phyloP scores from a whole-genome alignment of 495 filamentous ascomycete genomes.

The Extremus antarcticus region DNA sequence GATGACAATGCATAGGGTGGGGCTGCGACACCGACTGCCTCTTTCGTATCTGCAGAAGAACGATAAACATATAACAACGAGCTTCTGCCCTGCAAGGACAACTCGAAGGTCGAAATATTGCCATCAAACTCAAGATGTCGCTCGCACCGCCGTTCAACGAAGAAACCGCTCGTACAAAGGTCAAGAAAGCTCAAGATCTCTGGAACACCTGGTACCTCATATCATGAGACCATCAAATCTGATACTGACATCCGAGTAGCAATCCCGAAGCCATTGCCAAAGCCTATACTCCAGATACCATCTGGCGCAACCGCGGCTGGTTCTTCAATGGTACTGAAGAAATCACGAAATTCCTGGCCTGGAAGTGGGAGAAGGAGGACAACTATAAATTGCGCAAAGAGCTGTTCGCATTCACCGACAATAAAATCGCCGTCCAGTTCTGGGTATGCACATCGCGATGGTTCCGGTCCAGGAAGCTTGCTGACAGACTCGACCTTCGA shows the following conservation, averaged over 20 bases:
- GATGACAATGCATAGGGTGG: too few relatives aligned
- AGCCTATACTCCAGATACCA: constrained; percentile 64
- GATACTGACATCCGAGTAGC: constrained; percentile 28
- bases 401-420: constrained; percentile 63
- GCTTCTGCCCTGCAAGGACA: too few relatives aligned
- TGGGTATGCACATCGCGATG: too few relatives aligned
- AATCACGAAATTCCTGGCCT: constrained; percentile 60
- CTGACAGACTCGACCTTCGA: neutral
- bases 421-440: constrained; percentile 79
- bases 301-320: constrained; percentile 70
- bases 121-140: constrained; percentile 34
- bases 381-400: constrained; percentile 73
- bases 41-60: too few relatives aligned
- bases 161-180: constrained; percentile 63
- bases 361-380: constrained; percentile 68
- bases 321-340: constrained; percentile 60
- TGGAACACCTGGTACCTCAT: constrained; percentile 66
- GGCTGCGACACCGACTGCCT: too few relatives aligned
- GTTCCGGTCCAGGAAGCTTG: too few relatives aligned
- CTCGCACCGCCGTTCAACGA: constrained; percentile 69
- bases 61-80: too few relatives aligned
- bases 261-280: constrained; percentile 52
- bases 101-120: neutral
- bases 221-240: neutral
- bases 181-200: constrained; percentile 73